Evolutionary conservation across 768 basidiomycete species (phyloP).

Genomic region (Mycena amicta): DNA sequence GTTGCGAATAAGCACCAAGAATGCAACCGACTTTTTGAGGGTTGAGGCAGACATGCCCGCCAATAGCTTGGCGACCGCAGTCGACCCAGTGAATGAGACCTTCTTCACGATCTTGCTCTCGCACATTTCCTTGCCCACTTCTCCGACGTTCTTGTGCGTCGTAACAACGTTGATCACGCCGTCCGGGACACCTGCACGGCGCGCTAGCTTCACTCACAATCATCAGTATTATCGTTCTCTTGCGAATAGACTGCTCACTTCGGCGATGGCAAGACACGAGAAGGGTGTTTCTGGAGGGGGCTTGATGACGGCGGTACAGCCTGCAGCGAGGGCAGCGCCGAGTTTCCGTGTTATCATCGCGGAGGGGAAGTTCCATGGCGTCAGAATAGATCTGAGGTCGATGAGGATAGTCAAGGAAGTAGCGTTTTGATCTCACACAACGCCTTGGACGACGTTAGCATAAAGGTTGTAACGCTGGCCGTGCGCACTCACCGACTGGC

Average conservation of each 20-base stretch:
- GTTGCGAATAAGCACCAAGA: neutral
- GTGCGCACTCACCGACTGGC: conserved; percentile 64
- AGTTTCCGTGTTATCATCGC: conserved; percentile 94
- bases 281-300: conserved; percentile 95
- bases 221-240: too few relatives aligned
- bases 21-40: conserved; percentile 69
- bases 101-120: conserved; percentile 86
- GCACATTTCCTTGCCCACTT: conserved; percentile 94
- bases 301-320: conserved; percentile 96
- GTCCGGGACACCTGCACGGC: conserved; percentile 89
- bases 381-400: conserved; percentile 68
- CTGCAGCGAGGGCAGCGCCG: conserved; percentile 87
- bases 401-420: neutral
- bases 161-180: conserved; percentile 96
- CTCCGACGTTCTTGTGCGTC: conserved; percentile 78
- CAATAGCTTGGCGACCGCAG: conserved; percentile 74
- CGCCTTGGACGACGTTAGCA: conserved; percentile 29
- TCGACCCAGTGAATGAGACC: conserved; percentile 90
- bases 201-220: conserved; percentile 77
- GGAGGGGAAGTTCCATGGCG: conserved; percentile 94
- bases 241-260: conserved; percentile 59
- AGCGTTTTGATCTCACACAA: conserved; percentile 41
- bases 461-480: neutral
- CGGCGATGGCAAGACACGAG: conserved; percentile 87
- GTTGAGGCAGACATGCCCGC: conserved; percentile 75